Conservation (phyloP, 2,329 filamentous ascomycete species). For the Colletotrichum cuscutae region DNA sequence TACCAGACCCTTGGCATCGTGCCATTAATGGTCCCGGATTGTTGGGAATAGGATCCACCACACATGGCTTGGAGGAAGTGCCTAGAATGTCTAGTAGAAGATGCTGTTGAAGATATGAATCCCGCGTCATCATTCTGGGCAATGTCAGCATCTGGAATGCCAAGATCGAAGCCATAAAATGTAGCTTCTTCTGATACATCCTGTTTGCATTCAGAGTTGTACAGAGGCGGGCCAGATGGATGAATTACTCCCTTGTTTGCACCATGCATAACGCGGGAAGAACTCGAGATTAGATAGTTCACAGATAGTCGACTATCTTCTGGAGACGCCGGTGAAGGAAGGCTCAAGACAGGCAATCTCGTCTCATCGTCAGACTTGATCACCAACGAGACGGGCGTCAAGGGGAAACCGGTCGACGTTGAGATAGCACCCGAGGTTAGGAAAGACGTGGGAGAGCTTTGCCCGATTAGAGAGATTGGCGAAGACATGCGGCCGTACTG, state of each 20-base stretch:
- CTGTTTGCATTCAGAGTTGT: constrained; percentile 6
- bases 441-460: constrained; percentile 18
- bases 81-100: no score
- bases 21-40: no score
- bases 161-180: constrained; percentile 78
- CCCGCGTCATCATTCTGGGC: constrained; percentile 76
- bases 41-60: background rate
- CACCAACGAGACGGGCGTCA: constrained; percentile 53
- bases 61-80: background rate
- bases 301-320: constrained; percentile 65
- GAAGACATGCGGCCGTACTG: constrained; percentile 15
- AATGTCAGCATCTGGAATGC: constrained; percentile 75
- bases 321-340: constrained; percentile 38
- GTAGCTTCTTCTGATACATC: constrained; percentile 47
- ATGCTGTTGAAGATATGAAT: constrained; percentile 63
- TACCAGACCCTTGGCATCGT: constrained; percentile 62
- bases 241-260: constrained; percentile 37
- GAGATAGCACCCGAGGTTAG: constrained; percentile 41
- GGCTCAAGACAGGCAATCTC: constrained; percentile 37
- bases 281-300: constrained; percentile 69
- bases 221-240: constrained; percentile 38
- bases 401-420: constrained; percentile 46
- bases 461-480: constrained; percentile 12
- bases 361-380: constrained; percentile 50
- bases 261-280: constrained; percentile 47